Evolutionary conservation across 208 protist genomes (phyloP), one percentile per base, ranked within the genome.

Genomic region (Leishmania braziliensis): DNA sequence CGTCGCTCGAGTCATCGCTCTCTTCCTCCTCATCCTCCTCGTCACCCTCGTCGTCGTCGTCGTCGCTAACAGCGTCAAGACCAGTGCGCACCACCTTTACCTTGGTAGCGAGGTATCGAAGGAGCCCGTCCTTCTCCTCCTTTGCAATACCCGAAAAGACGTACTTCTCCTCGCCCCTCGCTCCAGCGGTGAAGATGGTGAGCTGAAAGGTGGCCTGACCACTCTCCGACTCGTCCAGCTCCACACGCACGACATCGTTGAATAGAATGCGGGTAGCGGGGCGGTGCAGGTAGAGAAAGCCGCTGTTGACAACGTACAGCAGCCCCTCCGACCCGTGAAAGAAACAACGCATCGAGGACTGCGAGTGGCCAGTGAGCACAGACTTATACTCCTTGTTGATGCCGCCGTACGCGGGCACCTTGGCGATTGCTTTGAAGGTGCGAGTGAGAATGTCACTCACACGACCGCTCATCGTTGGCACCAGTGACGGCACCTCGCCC

Each of bases 391-490:
- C 91, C 74, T 92, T 95, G 87, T 97, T 97, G 53, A 88, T 77
- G 5, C 93, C 95, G 43, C 90, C 87, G 80, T 93, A 92, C 3
- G 91, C 93, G 1, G 90, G 91, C 56, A 95, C 91, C 72, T 91
- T 91, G 10, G 93, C 90, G 50, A 95, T 76, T 3, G 93, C 91
- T 70, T 96, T 96, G 80, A 97, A 89, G 26, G 90, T 83, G 53
- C 90, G 89, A 26, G 92, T 86, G n/a, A 97, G 77, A n/a, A 97
- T 94, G 62, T 95, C 90, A 74, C 95, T 95, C 48, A 97, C 92
- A 43, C 86, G 86, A 29, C 95, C 95, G 58, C 85, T 89, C 89
- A 97, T 96, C 53, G 84, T 85, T 14, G 95, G 95, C 78, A 90
- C 77, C 70, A 97, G 75, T 46, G 71, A 77, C 77, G 84, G 89